A percentile compares a stretch with the other conserved stretches of the same genome.
phyloP scores from a whole-genome alignment of 2,329 filamentous ascomycete genomes.

The Cordyceps tenuipes region DNA sequence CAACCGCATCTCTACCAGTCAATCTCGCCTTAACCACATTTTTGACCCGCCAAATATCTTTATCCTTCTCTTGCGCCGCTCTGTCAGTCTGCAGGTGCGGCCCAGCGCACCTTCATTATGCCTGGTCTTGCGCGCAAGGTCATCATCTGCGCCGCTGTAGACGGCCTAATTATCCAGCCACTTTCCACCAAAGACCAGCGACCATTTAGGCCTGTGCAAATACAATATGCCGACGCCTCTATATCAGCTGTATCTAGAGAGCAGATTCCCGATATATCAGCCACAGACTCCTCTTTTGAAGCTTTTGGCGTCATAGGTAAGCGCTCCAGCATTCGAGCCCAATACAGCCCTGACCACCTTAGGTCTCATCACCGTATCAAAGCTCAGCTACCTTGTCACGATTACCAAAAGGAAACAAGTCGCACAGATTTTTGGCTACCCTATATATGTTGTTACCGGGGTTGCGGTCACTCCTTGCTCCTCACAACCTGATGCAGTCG shows the following conservation, averaged over 20 bases:
- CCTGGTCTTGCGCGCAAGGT: conserved; percentile 72
- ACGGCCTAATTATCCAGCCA: conserved; percentile 76
- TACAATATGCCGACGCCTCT: conserved; percentile 59
- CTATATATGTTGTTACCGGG: conserved; percentile 81
- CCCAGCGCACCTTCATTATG: conserved; percentile 39
- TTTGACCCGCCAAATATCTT: not conserved
- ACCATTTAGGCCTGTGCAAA: conserved; percentile 49
- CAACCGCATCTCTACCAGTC: not conserved
- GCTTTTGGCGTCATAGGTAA: conserved; percentile 52
- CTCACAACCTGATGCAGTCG: conserved; percentile 64
- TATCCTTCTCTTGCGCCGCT: not conserved
- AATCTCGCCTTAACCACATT: not conserved
- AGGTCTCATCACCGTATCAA: conserved; percentile 81
- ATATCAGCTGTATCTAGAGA: conserved; percentile 38
- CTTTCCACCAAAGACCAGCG: conserved; percentile 52
- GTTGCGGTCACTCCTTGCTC: conserved; percentile 84
- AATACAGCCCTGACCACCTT: conserved; percentile 8
- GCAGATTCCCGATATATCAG: conserved; percentile 34
- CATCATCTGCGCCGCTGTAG: conserved; percentile 68
- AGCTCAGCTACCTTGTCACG: conserved; percentile 73
- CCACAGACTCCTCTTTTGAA: conserved; percentile 44
- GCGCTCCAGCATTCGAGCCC: conserved; percentile 9
- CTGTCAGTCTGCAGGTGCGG: not conserved
- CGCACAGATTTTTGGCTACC: conserved; percentile 72
- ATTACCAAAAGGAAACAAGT: conserved; percentile 84